Conservation (phyloP, 2,329 filamentous ascomycete species). For the Colletotrichum siamense region DNA sequence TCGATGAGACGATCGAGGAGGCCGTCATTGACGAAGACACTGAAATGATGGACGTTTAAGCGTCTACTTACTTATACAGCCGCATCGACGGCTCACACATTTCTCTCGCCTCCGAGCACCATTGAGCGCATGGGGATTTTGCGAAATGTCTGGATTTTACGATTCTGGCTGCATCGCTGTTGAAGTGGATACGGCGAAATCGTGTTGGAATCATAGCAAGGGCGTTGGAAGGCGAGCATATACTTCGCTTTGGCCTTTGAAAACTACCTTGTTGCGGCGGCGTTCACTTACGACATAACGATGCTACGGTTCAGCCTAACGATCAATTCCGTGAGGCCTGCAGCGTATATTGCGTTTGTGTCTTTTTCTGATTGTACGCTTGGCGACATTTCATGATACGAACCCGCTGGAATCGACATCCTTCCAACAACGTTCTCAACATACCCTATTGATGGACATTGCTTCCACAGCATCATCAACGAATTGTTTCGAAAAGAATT, state of each 20-base stretch:
- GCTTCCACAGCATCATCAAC: constrained; percentile 3
- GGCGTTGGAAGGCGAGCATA: constrained; percentile 11
- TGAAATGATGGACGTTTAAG: constrained; percentile 65
- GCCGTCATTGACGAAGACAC: constrained; percentile 46
- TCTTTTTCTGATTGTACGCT: constrained; percentile 6
- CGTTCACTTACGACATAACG: constrained; percentile 21
- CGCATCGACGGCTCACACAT: constrained; percentile 5
- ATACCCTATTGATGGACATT: not conserved
- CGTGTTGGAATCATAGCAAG: constrained; percentile 3
- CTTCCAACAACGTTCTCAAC: not conserved
- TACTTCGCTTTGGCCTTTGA: not conserved
- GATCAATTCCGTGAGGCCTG: not conserved
- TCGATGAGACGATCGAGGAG: constrained; percentile 29
- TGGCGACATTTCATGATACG: not conserved
- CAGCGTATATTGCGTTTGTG: constrained; percentile 4
- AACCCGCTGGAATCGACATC: not conserved
- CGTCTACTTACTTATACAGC: constrained; percentile 21
- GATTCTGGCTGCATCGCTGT: constrained; percentile 26
- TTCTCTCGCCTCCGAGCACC: constrained; percentile 38
- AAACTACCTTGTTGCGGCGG: not conserved
- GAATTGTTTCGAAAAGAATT: not conserved
- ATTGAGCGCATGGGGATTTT: constrained; percentile 22
- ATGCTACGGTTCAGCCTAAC: constrained; percentile 17
- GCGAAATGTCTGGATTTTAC: constrained; percentile 25
- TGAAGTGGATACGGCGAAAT: constrained; percentile 16